Conservation (phyloP, 305 asterid genomes). For the Fraxinus paxiana region DNA sequence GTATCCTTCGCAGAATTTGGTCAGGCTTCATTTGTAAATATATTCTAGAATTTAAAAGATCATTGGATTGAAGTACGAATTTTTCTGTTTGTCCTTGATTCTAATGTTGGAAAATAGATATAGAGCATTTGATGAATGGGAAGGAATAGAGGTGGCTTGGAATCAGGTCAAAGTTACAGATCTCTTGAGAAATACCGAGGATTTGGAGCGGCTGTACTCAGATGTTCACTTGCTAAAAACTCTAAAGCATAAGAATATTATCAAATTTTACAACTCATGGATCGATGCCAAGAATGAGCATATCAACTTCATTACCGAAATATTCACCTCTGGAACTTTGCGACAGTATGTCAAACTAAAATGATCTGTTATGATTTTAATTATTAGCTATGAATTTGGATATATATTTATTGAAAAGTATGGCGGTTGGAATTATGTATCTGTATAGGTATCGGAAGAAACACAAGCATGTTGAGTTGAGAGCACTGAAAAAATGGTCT, state of each 20-base stretch:
- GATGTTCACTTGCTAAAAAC: conserved; percentile 96
- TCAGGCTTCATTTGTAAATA: not conserved
- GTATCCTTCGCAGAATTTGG: conserved; percentile 49
- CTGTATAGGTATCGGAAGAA: conserved; percentile 76
- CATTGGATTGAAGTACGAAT: not conserved
- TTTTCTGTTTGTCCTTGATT: conserved; percentile 29
- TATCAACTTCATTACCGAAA: conserved; percentile 88
- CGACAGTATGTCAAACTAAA: conserved; percentile 59
- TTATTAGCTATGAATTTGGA: not conserved
- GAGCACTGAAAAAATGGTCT: conserved; percentile 98
- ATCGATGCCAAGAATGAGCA: conserved; percentile 72
- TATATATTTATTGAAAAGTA: conserved; percentile 7
- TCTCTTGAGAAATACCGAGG: conserved; percentile 66
- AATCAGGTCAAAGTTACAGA: conserved; percentile 85
- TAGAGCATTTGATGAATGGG: conserved; percentile 85
- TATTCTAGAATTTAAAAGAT: not conserved
- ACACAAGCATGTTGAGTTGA: conserved; percentile 87
- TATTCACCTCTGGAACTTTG: conserved; percentile 87
- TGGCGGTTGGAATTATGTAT: conserved; percentile 17
- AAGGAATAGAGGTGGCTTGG: conserved; percentile 98
- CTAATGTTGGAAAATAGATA: conserved; percentile 49
- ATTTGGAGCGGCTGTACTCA: conserved; percentile 79
- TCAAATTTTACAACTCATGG: conserved; percentile 91
- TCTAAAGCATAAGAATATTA: conserved; percentile 90
- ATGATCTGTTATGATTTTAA: not conserved